Evolutionary conservation across 2,329 filamentous ascomycete genomes (phyloP).

Genomic region (Colletotrichum lentis): DNA sequence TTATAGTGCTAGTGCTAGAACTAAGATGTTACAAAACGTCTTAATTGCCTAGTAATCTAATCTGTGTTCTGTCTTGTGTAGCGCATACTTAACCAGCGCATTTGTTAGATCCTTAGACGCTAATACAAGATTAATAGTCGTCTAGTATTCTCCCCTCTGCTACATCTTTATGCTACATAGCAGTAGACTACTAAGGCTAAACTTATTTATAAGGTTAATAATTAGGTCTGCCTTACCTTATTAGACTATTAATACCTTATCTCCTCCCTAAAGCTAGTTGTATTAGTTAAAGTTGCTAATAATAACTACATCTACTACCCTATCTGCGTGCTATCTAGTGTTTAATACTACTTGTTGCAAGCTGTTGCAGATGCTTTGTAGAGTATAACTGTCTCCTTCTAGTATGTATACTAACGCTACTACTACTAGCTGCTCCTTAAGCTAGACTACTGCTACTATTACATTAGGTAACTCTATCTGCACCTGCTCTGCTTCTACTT

Average conservation of each 20-base stretch:
- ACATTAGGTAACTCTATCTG: too few relatives aligned
- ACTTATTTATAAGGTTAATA: constrained; percentile 48
- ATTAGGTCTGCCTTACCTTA: constrained; percentile 50
- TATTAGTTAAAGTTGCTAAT: constrained; percentile 39
- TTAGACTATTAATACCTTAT: constrained; percentile 36
- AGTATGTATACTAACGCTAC: not conserved
- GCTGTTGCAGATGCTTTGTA: not conserved
- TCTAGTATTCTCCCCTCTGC: constrained; percentile 40
- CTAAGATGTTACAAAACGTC: constrained; percentile 43
- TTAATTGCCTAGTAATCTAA: constrained; percentile 47
- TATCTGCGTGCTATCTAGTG: not conserved
- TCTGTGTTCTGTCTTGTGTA: constrained; percentile 40
- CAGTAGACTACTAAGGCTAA: constrained; percentile 46
- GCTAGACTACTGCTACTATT: too few relatives aligned
- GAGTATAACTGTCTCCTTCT: not conserved
- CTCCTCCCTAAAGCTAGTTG: constrained; percentile 40
- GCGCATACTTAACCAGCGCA: constrained; percentile 35
- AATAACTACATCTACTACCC: constrained; percentile 21
- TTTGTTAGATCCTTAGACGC: constrained; percentile 39
- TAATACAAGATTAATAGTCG: constrained; percentile 43
- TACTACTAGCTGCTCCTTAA: not conserved
- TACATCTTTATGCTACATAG: constrained; percentile 48
- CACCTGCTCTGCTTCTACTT: too few relatives aligned
- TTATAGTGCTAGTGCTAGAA: constrained; percentile 18
- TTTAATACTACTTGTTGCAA: not conserved